phyloP scores from a whole-genome alignment of 2,329 filamentous ascomycete species.

The Hypoxylon sp. region DNA sequence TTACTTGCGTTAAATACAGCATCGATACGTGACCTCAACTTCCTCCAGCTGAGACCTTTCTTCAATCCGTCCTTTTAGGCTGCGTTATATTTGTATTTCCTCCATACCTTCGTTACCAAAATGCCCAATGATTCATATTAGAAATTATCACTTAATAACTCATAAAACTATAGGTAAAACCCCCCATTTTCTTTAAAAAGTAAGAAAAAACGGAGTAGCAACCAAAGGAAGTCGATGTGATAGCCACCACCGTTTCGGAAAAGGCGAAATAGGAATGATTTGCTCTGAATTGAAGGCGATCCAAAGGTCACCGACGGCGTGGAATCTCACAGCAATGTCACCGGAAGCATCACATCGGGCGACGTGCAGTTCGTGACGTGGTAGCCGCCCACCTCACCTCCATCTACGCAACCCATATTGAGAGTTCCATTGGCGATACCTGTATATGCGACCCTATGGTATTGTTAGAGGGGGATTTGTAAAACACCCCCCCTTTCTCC shows the following conservation, averaged over 20 bases:
- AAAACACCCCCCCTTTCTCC: too few species aligned
- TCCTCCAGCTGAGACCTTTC: not conserved
- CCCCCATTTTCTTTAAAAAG: too few species aligned
- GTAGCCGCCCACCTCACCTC: constrained; percentile 48
- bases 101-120: not conserved
- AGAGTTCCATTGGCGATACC: constrained; percentile 43
- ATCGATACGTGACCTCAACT: not conserved
- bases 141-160: not conserved
- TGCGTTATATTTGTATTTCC: not conserved
- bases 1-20: not conserved
- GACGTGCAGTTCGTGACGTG: constrained; percentile 49
- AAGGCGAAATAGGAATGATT: not conserved
- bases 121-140: not conserved
- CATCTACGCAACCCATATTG: constrained; percentile 43
- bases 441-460: constrained; percentile 47
- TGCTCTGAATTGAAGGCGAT: not conserved
- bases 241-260: not conserved
- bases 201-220: too few species aligned
- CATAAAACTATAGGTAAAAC: too few species aligned
- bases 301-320: not conserved
- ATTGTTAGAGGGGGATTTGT: not conserved
- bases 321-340: constrained; percentile 41
- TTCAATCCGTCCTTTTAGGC: not conserved
- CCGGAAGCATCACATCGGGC: constrained; percentile 37
- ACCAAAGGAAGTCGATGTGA: not conserved